Evolutionary conservation across 345 rosid species (phyloP), one percentile per base, ranked within the genome.

Genomic region (Euphorbia lathyris): DNA sequence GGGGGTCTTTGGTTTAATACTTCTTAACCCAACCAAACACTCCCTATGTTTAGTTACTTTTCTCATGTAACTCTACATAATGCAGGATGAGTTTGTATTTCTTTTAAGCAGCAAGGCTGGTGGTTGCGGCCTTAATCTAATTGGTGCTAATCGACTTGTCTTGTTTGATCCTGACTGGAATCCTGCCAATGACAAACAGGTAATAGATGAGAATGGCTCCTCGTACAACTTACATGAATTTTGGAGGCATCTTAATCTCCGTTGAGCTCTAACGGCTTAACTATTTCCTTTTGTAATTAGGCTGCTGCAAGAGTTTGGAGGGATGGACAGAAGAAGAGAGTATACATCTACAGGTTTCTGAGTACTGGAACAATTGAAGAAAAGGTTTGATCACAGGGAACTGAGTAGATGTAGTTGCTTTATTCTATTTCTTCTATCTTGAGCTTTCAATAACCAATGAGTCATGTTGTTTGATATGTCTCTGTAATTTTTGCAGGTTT

Each of bases 281-380:
- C 20, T 67, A 52, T 79, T 66, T 72, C 66, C 52, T 9, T 19
- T 51, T 32, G 38, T 40, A 72, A 78, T 38, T 74, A 95, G 99
- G 97, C 99, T 85, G 99, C 99, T 27, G 99, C 99, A 65, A 92
- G 99, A 86, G 88, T 95, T 29, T 95, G 99, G 99, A 86, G 99
- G 82, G 99, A 95, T 79, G 99, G 99, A 65, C 99, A 95, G 80
- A 92, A 95, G 87, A 95, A 92, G 83, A 88, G 99, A 82, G 99
- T 92, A 30, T 92, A 80, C 76, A 90, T 95, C 55, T 95, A 95
- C 83, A 86, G 99, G 75, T 95, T 95, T 83, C 84, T 92, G 71
- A 90, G 97, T 71, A 83, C 97, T 9, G 99, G 97, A 81, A 95
- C 99, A 55, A 95, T 95, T 74, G 99, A 95, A 84, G 99, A 95